Base-by-base conservation (phyloP, 164 flowering plant genomes). In the Aristolochia californica region DNA sequence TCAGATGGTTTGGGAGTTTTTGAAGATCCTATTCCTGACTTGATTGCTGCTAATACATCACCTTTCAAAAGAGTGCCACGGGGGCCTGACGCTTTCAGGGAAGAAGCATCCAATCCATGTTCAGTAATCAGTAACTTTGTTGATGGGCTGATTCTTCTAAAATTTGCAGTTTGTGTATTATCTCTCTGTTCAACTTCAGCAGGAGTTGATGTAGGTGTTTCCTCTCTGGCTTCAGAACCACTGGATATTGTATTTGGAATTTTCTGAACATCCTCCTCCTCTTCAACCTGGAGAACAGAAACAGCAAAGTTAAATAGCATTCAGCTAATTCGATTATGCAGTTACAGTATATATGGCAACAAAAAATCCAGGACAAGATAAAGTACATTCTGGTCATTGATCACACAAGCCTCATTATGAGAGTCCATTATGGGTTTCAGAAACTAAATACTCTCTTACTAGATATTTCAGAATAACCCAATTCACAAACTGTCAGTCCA, bases 21-120 rank as follows among this genome's bases (percentile, higher is more conserved):
- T 48, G 76, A 34, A 65, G 84, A 71, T 62, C 62, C 77, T 56
- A 61, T 74, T 49, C 89, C 91, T 43, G 91, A 83, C 61, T 85
- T 87, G 56, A 89, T 77, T 60, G 96, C 98, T 62, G 85, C 76
- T 72, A 93, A 65, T 65, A 93, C 96, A 75, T 93, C 97, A 27
- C 89, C 89, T 73, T 93, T 93, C 43, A 87, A 67, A 74, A 93
- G 74, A 52, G 98, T 93, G 56, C 95, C 95, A 71, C 71, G 85
- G 66, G 97, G 84, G 62, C 98, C 97, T 51, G 98, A 73, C 68
- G 97, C 89, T 34, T 67, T 65, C 61, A 93, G 34, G 20, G 74
- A 69, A 45, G 89, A 81, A 55, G 73, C 63, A 72, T 93, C 97
- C 65, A 93, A 71, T 34, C 88, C 84, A 78, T 78, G 78, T 71